These are phyloP conservation scores for Acrocalymma vagum DNA, from an alignment of 2,329 filamentous ascomycete genomes.

Conservation along the genomic window DNA sequence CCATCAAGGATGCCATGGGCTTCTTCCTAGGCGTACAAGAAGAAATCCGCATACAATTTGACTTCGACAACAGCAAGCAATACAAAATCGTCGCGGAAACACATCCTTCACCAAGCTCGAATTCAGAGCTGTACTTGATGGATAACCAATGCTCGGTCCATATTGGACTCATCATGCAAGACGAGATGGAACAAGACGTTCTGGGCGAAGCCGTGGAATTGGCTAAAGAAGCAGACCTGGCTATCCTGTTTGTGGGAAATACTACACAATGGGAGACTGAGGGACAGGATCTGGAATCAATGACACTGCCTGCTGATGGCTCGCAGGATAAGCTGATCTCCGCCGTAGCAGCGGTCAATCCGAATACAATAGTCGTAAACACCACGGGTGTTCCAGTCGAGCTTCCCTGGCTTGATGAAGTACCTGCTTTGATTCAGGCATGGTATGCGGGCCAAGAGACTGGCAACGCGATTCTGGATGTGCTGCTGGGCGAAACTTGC, in stretches of 20 bases:
- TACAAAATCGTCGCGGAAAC: slow-evolving; percentile 22
- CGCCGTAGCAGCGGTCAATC: slow-evolving; percentile 62
- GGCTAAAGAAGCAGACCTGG: slow-evolving; percentile 65
- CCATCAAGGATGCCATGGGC: slow-evolving; percentile 21
- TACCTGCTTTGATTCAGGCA: slow-evolving; percentile 71
- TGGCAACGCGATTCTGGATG: slow-evolving; percentile 69
- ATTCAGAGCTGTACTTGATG: slow-evolving; percentile 23
- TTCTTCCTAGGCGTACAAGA: slow-evolving; percentile 27
- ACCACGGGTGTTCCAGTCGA: slow-evolving; percentile 74
- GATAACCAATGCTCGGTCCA: slow-evolving; percentile 21
- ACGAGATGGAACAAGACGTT: slow-evolving; percentile 25
- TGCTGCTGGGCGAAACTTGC: slow-evolving; percentile 70
- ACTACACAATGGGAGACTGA: slow-evolving; percentile 54
- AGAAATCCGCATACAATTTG: slow-evolving; percentile 18
- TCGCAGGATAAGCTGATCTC: slow-evolving; percentile 66
- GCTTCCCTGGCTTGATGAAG: slow-evolving; percentile 71
- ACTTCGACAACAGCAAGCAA: slow-evolving; percentile 8
- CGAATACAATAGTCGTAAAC: slow-evolving; percentile 73
- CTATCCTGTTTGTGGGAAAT: slow-evolving; percentile 70
- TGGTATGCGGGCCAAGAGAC: slow-evolving; percentile 75
- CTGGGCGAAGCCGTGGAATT: slow-evolving; percentile 22
- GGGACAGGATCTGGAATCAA: slow-evolving; percentile 24
- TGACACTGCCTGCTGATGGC: slow-evolving; percentile 52
- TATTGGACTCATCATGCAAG: slow-evolving; percentile 21
- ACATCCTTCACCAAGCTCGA: slow-evolving; percentile 14